These are phyloP conservation scores for Cenococcum geophilum DNA, from an alignment of 495 filamentous ascomycete species.

Conservation along the genomic window DNA sequence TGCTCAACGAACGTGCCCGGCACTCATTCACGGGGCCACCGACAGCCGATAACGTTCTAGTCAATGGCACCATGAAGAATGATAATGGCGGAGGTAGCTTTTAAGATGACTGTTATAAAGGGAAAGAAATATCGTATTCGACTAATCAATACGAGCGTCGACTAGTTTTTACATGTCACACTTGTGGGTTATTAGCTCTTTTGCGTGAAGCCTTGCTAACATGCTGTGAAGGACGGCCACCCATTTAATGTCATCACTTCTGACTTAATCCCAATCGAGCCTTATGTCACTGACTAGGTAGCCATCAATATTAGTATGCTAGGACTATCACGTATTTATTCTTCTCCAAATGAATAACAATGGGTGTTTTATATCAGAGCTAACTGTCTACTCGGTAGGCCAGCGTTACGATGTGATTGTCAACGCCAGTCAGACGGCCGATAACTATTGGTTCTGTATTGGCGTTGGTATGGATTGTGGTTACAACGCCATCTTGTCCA, in stretches of 20 bases:
- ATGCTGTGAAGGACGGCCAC: conserved; percentile 30
- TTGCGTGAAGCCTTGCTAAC: neutral
- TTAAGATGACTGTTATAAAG: conserved; percentile 28
- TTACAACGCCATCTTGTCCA: conserved; percentile 16
- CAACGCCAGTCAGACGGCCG: conserved; percentile 34
- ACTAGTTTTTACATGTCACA: conserved; percentile 34
- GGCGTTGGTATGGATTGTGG: conserved; percentile 25
- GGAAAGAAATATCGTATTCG: conserved; percentile 38
- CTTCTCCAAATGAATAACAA: too few species aligned
- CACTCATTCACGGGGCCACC: conserved; percentile 30
- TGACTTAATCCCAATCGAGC: conserved; percentile 38
- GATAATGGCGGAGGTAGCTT: conserved; percentile 27
- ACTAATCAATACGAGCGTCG: conserved; percentile 38
- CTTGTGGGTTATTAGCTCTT: conserved; percentile 10
- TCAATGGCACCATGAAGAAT: conserved; percentile 38
- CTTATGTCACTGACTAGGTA: conserved; percentile 27
- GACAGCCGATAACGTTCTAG: conserved; percentile 32
- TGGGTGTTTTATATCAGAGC: neutral
- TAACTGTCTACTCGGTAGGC: conserved; percentile 11
- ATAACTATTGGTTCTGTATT: conserved; percentile 40
- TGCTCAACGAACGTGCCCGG: conserved; percentile 24
- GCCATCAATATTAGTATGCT: conserved; percentile 33
- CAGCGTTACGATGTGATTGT: conserved; percentile 42
- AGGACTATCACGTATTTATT: neutral
- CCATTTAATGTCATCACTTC: conserved; percentile 34